Base-by-base conservation (phyloP, 306 rosid species). In the Sophora flavescens region DNA sequence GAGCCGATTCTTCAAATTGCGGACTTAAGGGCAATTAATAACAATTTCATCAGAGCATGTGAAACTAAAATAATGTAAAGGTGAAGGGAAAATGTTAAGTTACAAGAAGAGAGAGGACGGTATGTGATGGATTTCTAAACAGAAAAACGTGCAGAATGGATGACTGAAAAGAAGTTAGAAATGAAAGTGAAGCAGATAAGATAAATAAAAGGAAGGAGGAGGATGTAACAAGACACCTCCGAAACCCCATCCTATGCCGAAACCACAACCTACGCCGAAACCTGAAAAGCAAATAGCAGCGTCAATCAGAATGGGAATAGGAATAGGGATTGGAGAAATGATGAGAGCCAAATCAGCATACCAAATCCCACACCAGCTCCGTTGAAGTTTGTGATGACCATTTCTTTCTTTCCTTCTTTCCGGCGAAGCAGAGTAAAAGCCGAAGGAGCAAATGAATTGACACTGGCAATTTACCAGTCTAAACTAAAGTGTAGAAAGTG, bases 211-310 rank as follows among this genome's bases (percentile, higher is more conserved):
- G 9, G 8, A 2, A 0, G 44, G 41, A 4, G 1, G 41, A 26
- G 63, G 2, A 38, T 28, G 67, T 11, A 32, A 54, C 9, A 39
- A 83, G 85, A 36, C 2, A 91, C 97, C 99, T 89, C 99, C 99
- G 86, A 95, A 95, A 62, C 99, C 97, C 97, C 97, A 95, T 60
- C 99, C 99, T 4, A 92, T 79, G 48, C 97, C 96, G 78, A 95
- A 95, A 4, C 99, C 97, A 81, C 99, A 95, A 61, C 99, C 99
- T 42, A 87, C 74, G 7, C 99, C 99, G 56, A 95, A 95, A 78
- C 99, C 97, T 95, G 80, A 12, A 84, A 17, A 47, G 11, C 52
- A 60, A 57, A 71, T 6, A 17, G 6, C 44, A 77, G 45, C 4
- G 16, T 41, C 15, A 41, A 59, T 52, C 33, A 53, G 70, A 59